Evolutionary conservation across 73 alveolate genomes (phyloP), one percentile per base, ranked within the genome.

Genomic region (Loxodes magnus): DNA sequence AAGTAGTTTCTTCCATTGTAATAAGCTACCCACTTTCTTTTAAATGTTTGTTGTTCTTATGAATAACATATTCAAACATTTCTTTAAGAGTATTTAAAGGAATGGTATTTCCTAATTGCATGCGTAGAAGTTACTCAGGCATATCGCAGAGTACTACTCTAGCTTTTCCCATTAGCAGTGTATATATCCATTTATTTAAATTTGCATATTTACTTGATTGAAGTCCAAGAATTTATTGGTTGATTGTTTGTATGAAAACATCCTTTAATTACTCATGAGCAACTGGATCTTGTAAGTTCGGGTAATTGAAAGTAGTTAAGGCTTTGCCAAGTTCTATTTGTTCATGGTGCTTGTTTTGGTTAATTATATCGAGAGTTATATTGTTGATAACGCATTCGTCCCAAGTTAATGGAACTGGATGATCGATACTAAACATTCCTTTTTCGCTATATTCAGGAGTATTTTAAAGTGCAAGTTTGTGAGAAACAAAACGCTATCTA

Each of bases 131-230:
- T 5, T 65, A 63, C 28, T 85, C 96, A 4, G 96, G 96, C 96
- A 85, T 85, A 37, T 76, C 96, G 22, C 91, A 93, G 26, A 85
- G 63, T 19, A 85, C 16, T n/a, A 85, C 87, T 59, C 76, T 85
- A 35, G 78, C 74, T 49, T 85, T 85, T 14, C 96, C 96, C 96
- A 85, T 85, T 10, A 85, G 71, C 10, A 84, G 93, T 36, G 75
- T 75, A 37, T 75, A 85, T 10, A 80, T 56, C 17, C 59, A 42
- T 26, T 73, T 63, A 64, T 85, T 85, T 41, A 85, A 77, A 37
- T 80, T 83, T 36, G 68, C 70, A 38, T 81, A 85, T 21, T 84
- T 84, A 34, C 86, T 59, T 71, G 81, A 80, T 22, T 65, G 62
- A 36, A 73, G 84, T 35, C 87, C 78, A 15, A 82, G 80, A 52